Percentiles rank a stretch among this genome's conserved stretches.
phyloP scores from a whole-genome alignment of 2,329 filamentous ascomycete genomes.

The Hypoxylon sp. region DNA sequence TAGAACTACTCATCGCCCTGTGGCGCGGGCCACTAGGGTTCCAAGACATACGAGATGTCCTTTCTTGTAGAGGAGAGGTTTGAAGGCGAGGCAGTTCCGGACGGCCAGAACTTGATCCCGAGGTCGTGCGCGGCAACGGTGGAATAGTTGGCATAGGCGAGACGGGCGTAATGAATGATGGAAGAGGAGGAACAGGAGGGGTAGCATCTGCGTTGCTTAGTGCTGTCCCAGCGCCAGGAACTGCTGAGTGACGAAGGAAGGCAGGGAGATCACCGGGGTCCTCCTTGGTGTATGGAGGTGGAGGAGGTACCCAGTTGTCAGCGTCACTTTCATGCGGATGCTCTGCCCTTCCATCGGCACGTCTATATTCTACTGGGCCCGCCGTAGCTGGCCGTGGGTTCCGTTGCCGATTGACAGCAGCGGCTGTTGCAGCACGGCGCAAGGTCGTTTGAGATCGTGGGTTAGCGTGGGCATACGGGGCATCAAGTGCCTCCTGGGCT shows the following conservation, averaged over 20 bases:
- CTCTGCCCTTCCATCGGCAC: constrained; percentile 76
- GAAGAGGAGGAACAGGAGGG: constrained; percentile 43
- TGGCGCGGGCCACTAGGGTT: constrained; percentile 33
- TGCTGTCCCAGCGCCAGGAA: constrained; percentile 51
- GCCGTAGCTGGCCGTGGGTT: constrained; percentile 68
- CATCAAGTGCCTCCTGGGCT: constrained; percentile 73
- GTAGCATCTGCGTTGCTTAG: constrained; percentile 17
- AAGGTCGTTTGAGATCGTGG: constrained; percentile 77
- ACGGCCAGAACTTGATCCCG: constrained; percentile 32
- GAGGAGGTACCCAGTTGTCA: constrained; percentile 88
- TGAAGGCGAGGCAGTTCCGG: constrained; percentile 49
- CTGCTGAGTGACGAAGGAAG: constrained; percentile 64
- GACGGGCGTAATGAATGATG: constrained; percentile 41
- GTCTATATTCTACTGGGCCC: constrained; percentile 70
- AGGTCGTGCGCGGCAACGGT: constrained; percentile 14
- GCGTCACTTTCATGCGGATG: constrained; percentile 88
- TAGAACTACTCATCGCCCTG: constrained; percentile 21
- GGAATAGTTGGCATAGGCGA: constrained; percentile 31
- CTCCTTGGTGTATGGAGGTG: constrained; percentile 80
- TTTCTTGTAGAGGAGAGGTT: constrained; percentile 43
- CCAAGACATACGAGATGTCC: constrained; percentile 39
- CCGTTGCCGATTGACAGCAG: constrained; percentile 76
- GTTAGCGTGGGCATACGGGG: constrained; percentile 77
- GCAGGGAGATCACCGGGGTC: constrained; percentile 67
- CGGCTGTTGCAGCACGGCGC: constrained; percentile 80